Conservation (phyloP, 129 eudicot species). For the Dittrichia graveolens region DNA sequence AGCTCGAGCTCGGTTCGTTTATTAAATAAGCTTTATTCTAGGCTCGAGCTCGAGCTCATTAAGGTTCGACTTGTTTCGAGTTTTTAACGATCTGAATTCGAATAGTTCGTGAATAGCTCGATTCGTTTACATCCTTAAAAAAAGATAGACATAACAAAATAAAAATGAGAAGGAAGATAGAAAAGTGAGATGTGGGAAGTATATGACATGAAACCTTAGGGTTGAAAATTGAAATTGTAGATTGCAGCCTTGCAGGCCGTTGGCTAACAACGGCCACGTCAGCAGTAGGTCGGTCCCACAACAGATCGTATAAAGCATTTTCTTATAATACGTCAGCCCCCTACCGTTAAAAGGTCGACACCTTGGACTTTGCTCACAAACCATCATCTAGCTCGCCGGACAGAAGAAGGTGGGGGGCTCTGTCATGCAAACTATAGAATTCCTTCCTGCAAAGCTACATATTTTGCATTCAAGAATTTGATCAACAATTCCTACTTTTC, state of each 20-base stretch:
- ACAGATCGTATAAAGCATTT: constrained; percentile 21
- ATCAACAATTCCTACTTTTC: neutral
- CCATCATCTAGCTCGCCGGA: constrained; percentile 12
- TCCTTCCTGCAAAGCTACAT: constrained; percentile 13
- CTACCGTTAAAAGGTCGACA: constrained; percentile 11
- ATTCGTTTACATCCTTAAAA: no score
- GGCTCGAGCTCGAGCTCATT: no score
- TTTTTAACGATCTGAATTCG: no score
- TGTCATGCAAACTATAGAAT: constrained; percentile 4
- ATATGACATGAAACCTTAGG: neutral
- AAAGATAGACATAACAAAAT: no score
- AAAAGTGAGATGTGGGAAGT: no score
- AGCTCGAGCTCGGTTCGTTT: no score
- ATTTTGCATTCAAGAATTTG: constrained; percentile 24
- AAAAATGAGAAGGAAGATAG: no score
- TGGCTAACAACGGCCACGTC: constrained; percentile 1
- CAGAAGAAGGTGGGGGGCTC: constrained; percentile 15
- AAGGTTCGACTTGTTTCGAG: no score
- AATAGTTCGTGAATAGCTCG: no score
- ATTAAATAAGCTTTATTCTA: no score
- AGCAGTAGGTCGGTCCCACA: constrained; percentile 18
- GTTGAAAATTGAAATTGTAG: neutral
- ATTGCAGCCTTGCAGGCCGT: neutral
- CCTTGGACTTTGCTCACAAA: constrained; percentile 1
- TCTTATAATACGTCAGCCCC: constrained; percentile 26